Conservation (phyloP, 2,329 filamentous ascomycete genomes). For the Rutstroemia sp. region DNA sequence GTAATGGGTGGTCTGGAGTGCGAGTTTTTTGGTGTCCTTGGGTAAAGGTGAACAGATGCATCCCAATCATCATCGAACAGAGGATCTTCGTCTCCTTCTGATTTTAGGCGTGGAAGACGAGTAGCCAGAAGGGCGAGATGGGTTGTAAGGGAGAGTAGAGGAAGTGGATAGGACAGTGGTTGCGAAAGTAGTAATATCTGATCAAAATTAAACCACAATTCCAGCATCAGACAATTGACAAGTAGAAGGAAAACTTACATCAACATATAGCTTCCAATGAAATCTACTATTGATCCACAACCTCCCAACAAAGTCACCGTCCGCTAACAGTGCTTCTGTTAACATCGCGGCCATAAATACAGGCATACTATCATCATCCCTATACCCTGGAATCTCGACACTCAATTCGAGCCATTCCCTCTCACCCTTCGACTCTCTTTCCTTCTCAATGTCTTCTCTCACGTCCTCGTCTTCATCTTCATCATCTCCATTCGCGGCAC, state of each 20-base stretch:
- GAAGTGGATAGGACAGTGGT: conserved; percentile 85
- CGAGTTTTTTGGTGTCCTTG: conserved; percentile 18
- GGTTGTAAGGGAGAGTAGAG: conserved; percentile 84
- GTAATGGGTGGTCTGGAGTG: conserved; percentile 70
- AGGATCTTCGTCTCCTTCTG: conserved; percentile 88
- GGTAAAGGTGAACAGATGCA: conserved; percentile 69
- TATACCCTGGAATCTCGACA: conserved; percentile 83
- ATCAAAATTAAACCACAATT: conserved; percentile 6
- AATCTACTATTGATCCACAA: conserved; percentile 85
- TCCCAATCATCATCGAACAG: conserved; percentile 99
- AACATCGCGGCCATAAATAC: conserved; percentile 86
- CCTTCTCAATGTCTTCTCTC: conserved; percentile 29
- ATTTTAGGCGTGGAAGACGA: conserved; percentile 75
- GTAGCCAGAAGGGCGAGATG: conserved; percentile 89
- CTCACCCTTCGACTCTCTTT: conserved; percentile 37
- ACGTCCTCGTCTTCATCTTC: conserved; percentile 34
- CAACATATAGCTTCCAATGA: conserved; percentile 94
- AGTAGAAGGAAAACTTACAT: conserved; percentile 45
- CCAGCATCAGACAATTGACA: neutral
- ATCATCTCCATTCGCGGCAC: conserved; percentile 25
- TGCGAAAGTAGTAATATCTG: conserved; percentile 91
- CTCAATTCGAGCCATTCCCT: conserved; percentile 81
- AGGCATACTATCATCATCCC: conserved; percentile 86
- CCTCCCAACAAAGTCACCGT: conserved; percentile 60
- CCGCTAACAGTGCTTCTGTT: conserved; percentile 73